Percentiles rank a stretch among this genome's conserved stretches.
Evolutionary conservation across 116 monocot species (phyloP).

Genomic region (Thalassia testudinum): DNA sequence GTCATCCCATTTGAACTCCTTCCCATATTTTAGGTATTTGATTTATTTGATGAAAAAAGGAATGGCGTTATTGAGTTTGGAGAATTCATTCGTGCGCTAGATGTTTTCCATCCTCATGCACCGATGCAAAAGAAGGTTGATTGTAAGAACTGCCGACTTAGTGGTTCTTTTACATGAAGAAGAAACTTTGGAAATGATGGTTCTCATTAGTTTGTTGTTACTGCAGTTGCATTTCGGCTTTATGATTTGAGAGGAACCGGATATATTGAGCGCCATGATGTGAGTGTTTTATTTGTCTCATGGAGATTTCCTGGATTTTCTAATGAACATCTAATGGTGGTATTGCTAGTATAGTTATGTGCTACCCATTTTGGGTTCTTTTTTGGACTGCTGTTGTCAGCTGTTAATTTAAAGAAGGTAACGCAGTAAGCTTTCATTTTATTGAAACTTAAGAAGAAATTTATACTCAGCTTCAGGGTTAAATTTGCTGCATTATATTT

Average conservation of each 20-base stretch:
- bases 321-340: too few relatives aligned
- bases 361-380: too few relatives aligned
- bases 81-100: constrained; percentile 85
- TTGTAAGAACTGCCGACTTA: constrained; percentile 24
- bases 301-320: too few relatives aligned
- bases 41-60: constrained; percentile 71
- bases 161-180: too few relatives aligned
- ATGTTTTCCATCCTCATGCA: constrained; percentile 73
- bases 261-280: constrained; percentile 77
- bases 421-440: too few relatives aligned
- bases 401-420: too few relatives aligned
- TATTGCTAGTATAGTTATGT: too few relatives aligned
- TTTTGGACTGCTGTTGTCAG: too few relatives aligned
- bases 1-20: not conserved
- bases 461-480: too few relatives aligned
- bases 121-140: constrained; percentile 40
- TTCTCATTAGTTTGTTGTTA: not conserved
- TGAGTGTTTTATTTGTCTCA: constrained; percentile 7
- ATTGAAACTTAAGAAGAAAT: too few relatives aligned
- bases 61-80: constrained; percentile 94
- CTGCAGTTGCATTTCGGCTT: constrained; percentile 80
- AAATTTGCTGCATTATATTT: too few relatives aligned
- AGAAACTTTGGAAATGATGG: too few relatives aligned
- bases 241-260: constrained; percentile 77
- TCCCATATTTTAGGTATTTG: constrained; percentile 45